Percentiles rank a stretch among this genome's conserved stretches.
These are phyloP conservation scores for Geotrichum bryndzae DNA, from an alignment of 1,139 yeast genomes.

Conservation along the genomic window DNA sequence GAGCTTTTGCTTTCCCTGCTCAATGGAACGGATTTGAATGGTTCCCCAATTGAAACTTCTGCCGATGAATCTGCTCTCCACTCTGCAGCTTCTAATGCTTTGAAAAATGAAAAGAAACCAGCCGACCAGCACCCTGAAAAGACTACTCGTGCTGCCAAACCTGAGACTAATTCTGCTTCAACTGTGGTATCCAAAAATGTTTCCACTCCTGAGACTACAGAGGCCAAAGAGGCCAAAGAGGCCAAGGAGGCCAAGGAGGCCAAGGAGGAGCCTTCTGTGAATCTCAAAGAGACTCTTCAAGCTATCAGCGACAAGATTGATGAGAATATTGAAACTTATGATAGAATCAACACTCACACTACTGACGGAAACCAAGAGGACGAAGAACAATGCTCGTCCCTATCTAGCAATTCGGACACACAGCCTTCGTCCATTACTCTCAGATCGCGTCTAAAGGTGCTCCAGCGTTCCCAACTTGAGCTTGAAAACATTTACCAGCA, in stretches of 20 bases:
- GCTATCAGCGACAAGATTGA: not conserved
- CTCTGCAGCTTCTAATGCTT: not conserved
- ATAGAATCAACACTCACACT: not conserved
- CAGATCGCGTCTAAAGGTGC: slow-evolving; percentile 10
- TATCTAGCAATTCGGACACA: not conserved
- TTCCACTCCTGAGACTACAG: not conserved
- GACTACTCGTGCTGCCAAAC: not conserved
- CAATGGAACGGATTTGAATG: not conserved
- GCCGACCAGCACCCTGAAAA: not conserved
- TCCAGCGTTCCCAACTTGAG: slow-evolving; percentile 11
- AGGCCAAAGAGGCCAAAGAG: not conserved
- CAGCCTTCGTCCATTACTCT: not conserved
- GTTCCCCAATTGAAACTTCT: not conserved
- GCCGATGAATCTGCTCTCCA: not conserved
- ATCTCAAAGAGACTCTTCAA: not conserved
- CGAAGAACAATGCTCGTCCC: not conserved
- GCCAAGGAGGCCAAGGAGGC: too few relatives aligned
- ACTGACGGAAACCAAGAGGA: not conserved
- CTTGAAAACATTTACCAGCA: slow-evolving; percentile 11
- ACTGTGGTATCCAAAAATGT: not conserved
- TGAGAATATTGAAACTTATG: not conserved
- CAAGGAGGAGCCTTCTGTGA: not conserved
- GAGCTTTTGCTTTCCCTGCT: slow-evolving; percentile 2
- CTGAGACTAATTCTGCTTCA: not conserved
- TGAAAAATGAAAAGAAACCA: not conserved